phyloP scores from a whole-genome alignment of 768 basidiomycete genomes.

The Lactarius pseudohatsudake region DNA sequence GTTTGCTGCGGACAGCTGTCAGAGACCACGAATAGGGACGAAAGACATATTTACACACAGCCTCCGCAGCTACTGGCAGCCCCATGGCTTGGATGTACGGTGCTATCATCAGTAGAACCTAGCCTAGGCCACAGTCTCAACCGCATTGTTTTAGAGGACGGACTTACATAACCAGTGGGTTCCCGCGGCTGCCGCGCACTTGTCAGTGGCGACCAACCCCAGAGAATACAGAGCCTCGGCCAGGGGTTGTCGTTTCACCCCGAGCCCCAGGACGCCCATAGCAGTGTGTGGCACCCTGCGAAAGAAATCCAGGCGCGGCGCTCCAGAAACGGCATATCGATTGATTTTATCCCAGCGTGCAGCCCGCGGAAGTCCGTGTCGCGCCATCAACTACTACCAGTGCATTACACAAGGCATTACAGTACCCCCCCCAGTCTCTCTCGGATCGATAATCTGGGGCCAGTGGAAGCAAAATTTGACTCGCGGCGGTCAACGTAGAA shows the following conservation, averaged over 20 bases:
- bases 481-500: too few species aligned
- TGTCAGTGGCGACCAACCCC: neutral
- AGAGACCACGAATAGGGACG: neutral
- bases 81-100: neutral
- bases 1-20: neutral
- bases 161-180: neutral
- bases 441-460: too few species aligned
- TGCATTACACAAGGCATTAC: too few species aligned
- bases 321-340: constrained; percentile 16
- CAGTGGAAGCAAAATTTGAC: too few species aligned
- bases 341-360: constrained; percentile 16
- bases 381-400: constrained; percentile 6
- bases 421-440: too few species aligned
- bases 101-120: constrained; percentile 1
- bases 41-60: neutral
- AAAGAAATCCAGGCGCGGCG: neutral
- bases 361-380: constrained; percentile 13
- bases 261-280: neutral
- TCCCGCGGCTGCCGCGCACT: constrained; percentile 4
- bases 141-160: too few species aligned
- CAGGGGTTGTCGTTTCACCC: neutral
- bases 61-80: constrained; percentile 8
- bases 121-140: neutral
- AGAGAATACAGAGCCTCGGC: neutral
- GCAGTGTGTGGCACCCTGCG: neutral